Conservation (phyloP, 805 yeast genomes). For the Wickerhamiella brachini region DNA sequence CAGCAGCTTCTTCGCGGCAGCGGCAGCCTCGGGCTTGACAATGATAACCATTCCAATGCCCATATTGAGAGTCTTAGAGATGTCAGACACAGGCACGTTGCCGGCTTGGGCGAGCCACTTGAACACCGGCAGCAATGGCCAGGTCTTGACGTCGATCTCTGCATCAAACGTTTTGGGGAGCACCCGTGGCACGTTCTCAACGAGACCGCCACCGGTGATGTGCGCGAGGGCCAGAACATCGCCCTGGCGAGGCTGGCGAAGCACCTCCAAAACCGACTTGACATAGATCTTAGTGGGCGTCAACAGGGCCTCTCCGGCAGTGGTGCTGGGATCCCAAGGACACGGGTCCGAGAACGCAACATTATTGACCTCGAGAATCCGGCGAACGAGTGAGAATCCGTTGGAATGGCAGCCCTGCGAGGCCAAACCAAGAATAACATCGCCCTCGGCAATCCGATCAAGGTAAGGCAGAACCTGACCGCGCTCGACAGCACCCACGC, state of each 20-base stretch:
- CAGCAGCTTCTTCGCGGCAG: conserved; percentile 38
- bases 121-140: conserved; percentile 84
- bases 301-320: conserved; percentile 76
- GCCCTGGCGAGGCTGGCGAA: conserved; percentile 36
- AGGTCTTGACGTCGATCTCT: conserved; percentile 55
- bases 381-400: conserved; percentile 90
- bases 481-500: conserved; percentile 89
- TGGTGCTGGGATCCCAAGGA: conserved; percentile 63
- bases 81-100: conserved; percentile 71
- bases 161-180: conserved; percentile 74
- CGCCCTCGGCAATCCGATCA: conserved; percentile 58
- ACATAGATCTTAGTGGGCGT: conserved; percentile 92
- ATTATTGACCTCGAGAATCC: conserved; percentile 69
- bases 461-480: conserved; percentile 58
- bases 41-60: conserved; percentile 95
- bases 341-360: conserved; percentile 58
- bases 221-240: conserved; percentile 82
- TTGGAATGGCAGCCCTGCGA: conserved; percentile 95
- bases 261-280: conserved; percentile 67
- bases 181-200: conserved; percentile 93
- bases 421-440: conserved; percentile 71
- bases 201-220: conserved; percentile 96
- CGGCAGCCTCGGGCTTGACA: conserved; percentile 55
- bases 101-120: conserved; percentile 91
- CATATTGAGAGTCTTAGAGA: conserved; percentile 81